These are phyloP conservation scores for Phytopythium litorale DNA, from an alignment of 352 stramenopile genomes.

Conservation along the genomic window DNA sequence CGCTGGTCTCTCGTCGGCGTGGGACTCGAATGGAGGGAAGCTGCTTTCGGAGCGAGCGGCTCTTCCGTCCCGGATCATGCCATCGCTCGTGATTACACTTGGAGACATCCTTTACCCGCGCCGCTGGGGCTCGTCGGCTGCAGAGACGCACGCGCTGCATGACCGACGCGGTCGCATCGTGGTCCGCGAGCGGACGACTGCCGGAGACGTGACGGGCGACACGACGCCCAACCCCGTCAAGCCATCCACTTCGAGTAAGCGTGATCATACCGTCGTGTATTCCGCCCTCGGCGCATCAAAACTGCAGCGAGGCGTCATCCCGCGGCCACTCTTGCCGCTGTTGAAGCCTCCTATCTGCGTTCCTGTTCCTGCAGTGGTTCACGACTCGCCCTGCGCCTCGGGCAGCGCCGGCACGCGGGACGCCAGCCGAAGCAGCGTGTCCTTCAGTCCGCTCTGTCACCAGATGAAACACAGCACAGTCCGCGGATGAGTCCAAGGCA, in stretches of 20 bases:
- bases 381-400: constrained; percentile 2
- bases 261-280: constrained; percentile 1
- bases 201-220: neutral
- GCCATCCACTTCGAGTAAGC: neutral
- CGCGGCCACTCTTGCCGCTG: neutral
- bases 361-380: neutral
- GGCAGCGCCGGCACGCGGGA: neutral
- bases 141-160: neutral
- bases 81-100: neutral
- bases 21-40: neutral
- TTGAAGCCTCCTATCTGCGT: constrained; percentile 7
- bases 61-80: neutral
- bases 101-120: neutral
- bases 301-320: neutral
- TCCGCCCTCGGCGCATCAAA: neutral
- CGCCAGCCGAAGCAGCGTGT: constrained; percentile 44
- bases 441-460: constrained; percentile 43
- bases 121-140: neutral
- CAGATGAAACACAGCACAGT: neutral
- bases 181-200: neutral
- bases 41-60: neutral
- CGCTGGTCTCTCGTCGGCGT: neutral
- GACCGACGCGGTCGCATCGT: neutral
- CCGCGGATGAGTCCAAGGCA: neutral
- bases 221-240: neutral